A percentile compares a stretch with the other conserved stretches of the same genome.
phyloP scores from a whole-genome alignment of 1,284 basidiomycete genomes.

The Pyrrhoderma noxium region DNA sequence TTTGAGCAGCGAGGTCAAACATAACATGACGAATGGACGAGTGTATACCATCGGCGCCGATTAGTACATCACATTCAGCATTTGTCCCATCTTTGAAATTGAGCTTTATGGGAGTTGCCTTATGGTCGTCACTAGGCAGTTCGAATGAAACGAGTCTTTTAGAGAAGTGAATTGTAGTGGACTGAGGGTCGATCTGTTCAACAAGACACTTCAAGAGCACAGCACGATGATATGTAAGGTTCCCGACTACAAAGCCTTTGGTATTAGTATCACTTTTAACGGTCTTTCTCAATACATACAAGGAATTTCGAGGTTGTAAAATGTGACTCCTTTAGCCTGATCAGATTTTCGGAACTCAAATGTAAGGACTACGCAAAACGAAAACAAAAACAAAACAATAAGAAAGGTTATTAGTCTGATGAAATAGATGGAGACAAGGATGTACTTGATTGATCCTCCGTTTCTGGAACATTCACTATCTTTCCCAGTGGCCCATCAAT shows the following conservation, averaged over 20 bases:
- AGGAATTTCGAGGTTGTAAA: constrained; percentile 27
- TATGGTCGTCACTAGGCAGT: constrained; percentile 20
- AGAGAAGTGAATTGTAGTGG: constrained; percentile 28
- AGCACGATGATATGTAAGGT: constrained; percentile 33
- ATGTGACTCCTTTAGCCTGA: constrained; percentile 26
- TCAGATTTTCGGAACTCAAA: constrained; percentile 31
- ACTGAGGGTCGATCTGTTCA: constrained; percentile 26
- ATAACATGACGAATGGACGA: constrained; percentile 26
- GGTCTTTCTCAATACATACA: constrained; percentile 21
- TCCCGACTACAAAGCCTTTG: constrained; percentile 29
- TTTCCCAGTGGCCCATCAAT: constrained; percentile 21
- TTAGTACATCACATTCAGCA: constrained; percentile 38
- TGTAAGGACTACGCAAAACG: constrained; percentile 21
- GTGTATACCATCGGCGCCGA: constrained; percentile 43
- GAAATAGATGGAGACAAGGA: too few species aligned
- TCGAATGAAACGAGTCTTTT: constrained; percentile 35
- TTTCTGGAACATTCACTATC: constrained; percentile 4
- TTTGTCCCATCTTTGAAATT: constrained; percentile 37
- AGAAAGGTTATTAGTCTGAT: too few species aligned
- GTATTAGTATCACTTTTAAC: background rate
- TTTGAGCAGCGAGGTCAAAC: constrained; percentile 22
- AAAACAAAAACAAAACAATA: background rate
- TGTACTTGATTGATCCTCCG: constrained; percentile 4
- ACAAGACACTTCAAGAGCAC: constrained; percentile 37
- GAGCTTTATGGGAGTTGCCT: constrained; percentile 27